Base-by-base conservation (phyloP, 2,329 filamentous ascomycete genomes). In the Canariomyces notabilis region DNA sequence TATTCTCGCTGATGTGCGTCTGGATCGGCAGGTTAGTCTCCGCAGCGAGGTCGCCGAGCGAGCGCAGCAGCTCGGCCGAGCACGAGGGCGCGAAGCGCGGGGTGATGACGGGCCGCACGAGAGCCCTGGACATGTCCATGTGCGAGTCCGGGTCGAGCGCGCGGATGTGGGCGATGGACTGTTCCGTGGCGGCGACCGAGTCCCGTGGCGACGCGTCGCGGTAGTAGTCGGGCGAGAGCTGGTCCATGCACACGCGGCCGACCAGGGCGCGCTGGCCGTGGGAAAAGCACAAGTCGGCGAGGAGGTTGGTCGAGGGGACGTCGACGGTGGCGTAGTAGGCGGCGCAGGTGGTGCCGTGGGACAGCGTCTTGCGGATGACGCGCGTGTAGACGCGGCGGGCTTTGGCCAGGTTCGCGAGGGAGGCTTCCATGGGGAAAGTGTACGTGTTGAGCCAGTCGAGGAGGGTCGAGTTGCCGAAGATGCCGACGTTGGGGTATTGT, bases 161-260 rank as follows among this genome's bases (percentile, higher is more conserved):
- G n/a, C 64, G 60, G 51, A 91, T 82, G 63, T 94, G 81, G 2
- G 69, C 68, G 40, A 94, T 82, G 16, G 74, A 79, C 9, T 71
- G 72, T 21, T 68, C 64, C 0, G 85, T 85, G 31, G 75, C 74
- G 2, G 64, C 56, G 0, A 88, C 45, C 0, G 81, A 75, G 19
- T 74, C 69, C 2, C 77, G 76, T 0, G 81, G 67, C 14, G 77
- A 81, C 47, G 77, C 77, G 63, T 98, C 93, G 18, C 82, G 76
- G 69, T 97, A 97, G 69, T 84, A 87, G 1, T 77, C 75, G 0
- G 90, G 90, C 31, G 81, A 83, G 4, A 85, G 64, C 22, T 77
- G 76, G 64, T 97, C 89, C 93, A 98, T 97, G 72, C 90, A 96
- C n/a, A 94, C 87, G 33, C 93, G 77, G 23, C 93, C 93, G 33